Conservation (phyloP, 805 yeast genomes). For the Kazachstania bromeliacearum region DNA sequence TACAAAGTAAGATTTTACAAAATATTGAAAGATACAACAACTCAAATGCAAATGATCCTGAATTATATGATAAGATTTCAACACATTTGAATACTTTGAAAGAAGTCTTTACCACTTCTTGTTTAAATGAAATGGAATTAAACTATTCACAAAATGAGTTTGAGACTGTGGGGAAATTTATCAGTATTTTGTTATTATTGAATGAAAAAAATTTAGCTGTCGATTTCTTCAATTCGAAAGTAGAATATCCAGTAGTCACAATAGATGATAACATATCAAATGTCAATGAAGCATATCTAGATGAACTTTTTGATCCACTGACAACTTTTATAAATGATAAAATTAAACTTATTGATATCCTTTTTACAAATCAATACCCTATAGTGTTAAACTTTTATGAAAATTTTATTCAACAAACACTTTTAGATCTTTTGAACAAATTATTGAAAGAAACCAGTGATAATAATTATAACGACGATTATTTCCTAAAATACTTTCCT, state of each 20-base stretch:
- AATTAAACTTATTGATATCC: slow-evolving; percentile 30
- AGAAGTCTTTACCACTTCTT: slow-evolving; percentile 65
- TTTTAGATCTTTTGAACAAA: slow-evolving; percentile 22
- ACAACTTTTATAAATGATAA: slow-evolving; percentile 29
- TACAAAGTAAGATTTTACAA: slow-evolving; percentile 20
- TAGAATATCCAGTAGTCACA: slow-evolving; percentile 18
- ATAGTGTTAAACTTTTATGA: slow-evolving; percentile 33
- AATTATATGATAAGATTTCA: slow-evolving; percentile 11
- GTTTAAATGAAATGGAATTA: slow-evolving; percentile 56
- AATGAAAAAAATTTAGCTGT: slow-evolving; percentile 32
- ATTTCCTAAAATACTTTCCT: slow-evolving; percentile 26
- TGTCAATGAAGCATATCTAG: slow-evolving; percentile 14
- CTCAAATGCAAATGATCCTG: slow-evolving; percentile 14
- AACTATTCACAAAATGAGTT: slow-evolving; percentile 42
- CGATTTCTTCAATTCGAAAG: slow-evolving; percentile 33
- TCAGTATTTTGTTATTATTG: slow-evolving; percentile 28
- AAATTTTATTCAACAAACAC: slow-evolving; percentile 31
- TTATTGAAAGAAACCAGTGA: slow-evolving; percentile 19
- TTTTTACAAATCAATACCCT: slow-evolving; percentile 34
- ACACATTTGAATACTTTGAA: slow-evolving; percentile 19
- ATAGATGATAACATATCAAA: neutral
- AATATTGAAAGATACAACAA: slow-evolving; percentile 15
- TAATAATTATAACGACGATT: slow-evolving; percentile 6
- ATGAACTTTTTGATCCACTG: slow-evolving; percentile 18
- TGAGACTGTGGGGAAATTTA: slow-evolving; percentile 27